phyloP scores from a whole-genome alignment of 179 eudicot genomes.

The Spergularia azorica region DNA sequence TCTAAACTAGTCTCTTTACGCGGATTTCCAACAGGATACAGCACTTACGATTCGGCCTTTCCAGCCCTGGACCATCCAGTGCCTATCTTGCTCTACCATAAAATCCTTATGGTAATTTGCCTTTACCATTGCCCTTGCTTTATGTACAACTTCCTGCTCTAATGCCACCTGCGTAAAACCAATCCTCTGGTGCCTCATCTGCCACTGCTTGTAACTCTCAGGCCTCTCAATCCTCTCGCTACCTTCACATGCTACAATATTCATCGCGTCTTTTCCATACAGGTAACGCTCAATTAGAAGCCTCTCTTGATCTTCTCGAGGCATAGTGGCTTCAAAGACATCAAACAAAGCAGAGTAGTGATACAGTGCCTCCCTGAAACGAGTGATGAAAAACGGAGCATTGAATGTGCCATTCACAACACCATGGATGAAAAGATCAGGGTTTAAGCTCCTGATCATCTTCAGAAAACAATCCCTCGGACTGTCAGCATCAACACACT shows the following conservation, averaged over 20 bases:
- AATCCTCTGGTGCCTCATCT: slow-evolving; percentile 38
- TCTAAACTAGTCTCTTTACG: slow-evolving; percentile 8
- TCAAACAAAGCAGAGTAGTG: slow-evolving; percentile 50
- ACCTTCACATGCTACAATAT: slow-evolving; percentile 60
- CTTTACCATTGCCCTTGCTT: slow-evolving; percentile 41
- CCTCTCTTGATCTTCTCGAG: slow-evolving; percentile 40
- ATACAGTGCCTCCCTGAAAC: slow-evolving; percentile 54
- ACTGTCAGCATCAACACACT: slow-evolving; percentile 38
- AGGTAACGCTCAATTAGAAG: slow-evolving; percentile 39
- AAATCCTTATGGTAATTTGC: slow-evolving; percentile 49
- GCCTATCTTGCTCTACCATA: slow-evolving; percentile 43
- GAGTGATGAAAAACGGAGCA: slow-evolving; percentile 54
- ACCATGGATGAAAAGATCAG: slow-evolving; percentile 49
- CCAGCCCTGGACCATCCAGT: slow-evolving; percentile 62
- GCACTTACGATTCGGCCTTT: slow-evolving; percentile 53
- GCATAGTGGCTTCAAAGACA: slow-evolving; percentile 41
- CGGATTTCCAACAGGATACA: slow-evolving; percentile 49
- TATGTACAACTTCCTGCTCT: slow-evolving; percentile 32
- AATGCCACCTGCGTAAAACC: slow-evolving; percentile 41
- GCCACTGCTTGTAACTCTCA: slow-evolving; percentile 63
- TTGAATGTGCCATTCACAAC: slow-evolving; percentile 47
- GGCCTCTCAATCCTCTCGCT: slow-evolving; percentile 55
- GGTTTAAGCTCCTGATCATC: slow-evolving; percentile 40
- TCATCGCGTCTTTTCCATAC: slow-evolving; percentile 48
- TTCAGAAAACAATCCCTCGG: slow-evolving; percentile 47